Base-by-base conservation (phyloP, 306 rosid genomes). In the Luffa aegyptiaca region DNA sequence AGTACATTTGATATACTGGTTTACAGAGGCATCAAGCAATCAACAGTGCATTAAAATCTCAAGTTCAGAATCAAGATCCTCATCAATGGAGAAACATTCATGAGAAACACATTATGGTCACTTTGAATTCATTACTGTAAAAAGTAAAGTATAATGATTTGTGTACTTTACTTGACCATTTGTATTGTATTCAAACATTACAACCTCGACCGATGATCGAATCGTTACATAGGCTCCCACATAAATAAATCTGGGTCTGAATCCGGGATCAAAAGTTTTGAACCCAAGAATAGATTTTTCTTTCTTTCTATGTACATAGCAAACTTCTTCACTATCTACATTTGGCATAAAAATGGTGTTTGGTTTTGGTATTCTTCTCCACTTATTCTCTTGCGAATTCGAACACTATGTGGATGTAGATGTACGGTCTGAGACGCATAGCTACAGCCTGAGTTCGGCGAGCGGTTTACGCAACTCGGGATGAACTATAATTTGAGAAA, bases 271-370 rank as follows among this genome's bases (percentile, higher is more conserved):
- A 53, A 75, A 75, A 73, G 31, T 53, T 52, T 35, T 75, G 48
- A 52, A 52, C 49, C 80, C 77, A 63, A 83, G 35, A 48, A 78
- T 56, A 79, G 71, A 82, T 49, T 69, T 69, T 26, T 26, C 31
- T 26, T 26, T 41, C 66, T 84, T 70, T 80, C 83, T 87, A 82
- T 85, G 75, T 84, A 92, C 82, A 85, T 77, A 72, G 79, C 82
- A 84, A 80, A 57, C 84, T 77, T 84, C 82, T 82, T 79, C 84
- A 77, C 85, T 86, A 79, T 84, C 83, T 85, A 90, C 88, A 84
- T 57, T 82, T 85, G 81, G 46, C 73, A 78, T 81, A 35, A 36
- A 35, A 45, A 77, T 31, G 37, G 71, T 53, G 45, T 51, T 74
- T 36, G 45, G 76, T 75, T 51, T 62, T 36, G 81, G 76, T 80